Conservation (phyloP, 2,329 filamentous ascomycete genomes). For the Trichophyton schoenleinii region DNA sequence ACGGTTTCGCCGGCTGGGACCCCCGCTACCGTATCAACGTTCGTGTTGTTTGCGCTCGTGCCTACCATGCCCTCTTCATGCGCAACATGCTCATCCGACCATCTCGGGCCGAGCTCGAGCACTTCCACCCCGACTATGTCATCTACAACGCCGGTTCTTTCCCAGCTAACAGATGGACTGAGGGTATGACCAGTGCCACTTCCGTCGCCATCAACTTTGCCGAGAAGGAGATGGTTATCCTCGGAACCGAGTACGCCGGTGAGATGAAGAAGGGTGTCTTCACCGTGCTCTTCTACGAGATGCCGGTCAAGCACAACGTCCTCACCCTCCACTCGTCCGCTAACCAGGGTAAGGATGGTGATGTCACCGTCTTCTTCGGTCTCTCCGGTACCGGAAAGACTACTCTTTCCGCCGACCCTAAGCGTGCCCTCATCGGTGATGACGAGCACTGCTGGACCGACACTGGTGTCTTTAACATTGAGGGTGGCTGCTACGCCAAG, state of each 20-base stretch:
- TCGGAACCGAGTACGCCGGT: slow-evolving; percentile 95
- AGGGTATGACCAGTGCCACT: slow-evolving; percentile 96
- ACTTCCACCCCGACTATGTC: slow-evolving; percentile 98
- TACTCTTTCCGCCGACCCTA: slow-evolving; percentile 89
- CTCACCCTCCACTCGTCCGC: slow-evolving; percentile 96
- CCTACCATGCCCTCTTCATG: slow-evolving; percentile 99
- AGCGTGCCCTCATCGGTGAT: slow-evolving; percentile 91
- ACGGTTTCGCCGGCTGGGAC: slow-evolving; percentile 97
- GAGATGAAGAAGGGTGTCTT: slow-evolving; percentile 99
- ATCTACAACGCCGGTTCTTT: slow-evolving; percentile 99
- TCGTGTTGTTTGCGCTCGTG: slow-evolving; percentile 93
- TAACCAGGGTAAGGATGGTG: slow-evolving; percentile 87
- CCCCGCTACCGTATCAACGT: slow-evolving; percentile 96
- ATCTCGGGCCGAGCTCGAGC: slow-evolving; percentile 75
- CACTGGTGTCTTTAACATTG: slow-evolving; percentile 95
- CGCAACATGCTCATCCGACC: slow-evolving; percentile 99
- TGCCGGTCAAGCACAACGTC: slow-evolving; percentile 99
- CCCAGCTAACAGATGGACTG: slow-evolving; percentile 95
- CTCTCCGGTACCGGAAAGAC: slow-evolving; percentile 98
- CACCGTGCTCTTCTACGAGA: slow-evolving; percentile 99
- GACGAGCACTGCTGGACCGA: slow-evolving; percentile 99
- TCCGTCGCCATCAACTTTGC: slow-evolving; percentile 98
- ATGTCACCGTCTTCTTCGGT: slow-evolving; percentile 98
- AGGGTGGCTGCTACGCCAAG: slow-evolving; percentile 99
- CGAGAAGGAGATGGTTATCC: slow-evolving; percentile 99